Base-by-base conservation (phyloP, 2,329 filamentous ascomycete species). In the Plenodomus tracheiphilus region DNA sequence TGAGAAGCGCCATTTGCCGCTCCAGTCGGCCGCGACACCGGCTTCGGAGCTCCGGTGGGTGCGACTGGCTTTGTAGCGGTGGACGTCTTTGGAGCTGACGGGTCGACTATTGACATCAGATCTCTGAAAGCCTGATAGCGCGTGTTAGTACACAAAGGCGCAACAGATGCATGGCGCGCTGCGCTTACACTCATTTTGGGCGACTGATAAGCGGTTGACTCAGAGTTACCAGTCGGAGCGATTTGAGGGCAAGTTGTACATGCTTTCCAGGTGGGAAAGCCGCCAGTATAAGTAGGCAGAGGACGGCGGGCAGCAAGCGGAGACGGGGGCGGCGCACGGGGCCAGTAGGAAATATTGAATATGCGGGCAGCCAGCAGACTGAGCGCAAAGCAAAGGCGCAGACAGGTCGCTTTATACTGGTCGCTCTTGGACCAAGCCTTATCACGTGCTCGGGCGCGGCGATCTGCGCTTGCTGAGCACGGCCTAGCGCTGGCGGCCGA, bases 111-210 rank as follows among this genome's bases (percentile, higher is more conserved):
- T 17, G 68, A 70, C 50, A 74, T 69, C 46, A 74, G 61, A 46
- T 69, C 65, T 56, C 67, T 68, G 48, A 75, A 67, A 45, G 62
- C 58, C 62, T 65, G 11, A 39, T 38, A 20, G 22, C 15, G 44
- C 16, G 36, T n/a, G 38, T 65, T 25, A 64, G 56, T 43, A 53
- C 19, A 35, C 11, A 54, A 58, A 62, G 47, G 15, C 30, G 40
- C 40, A 21, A 52, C 52, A 38, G 37, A n/a, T n/a, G n/a, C n/a
- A n/a, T n/a, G 28, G 40, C 34, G 28, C 37, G 47, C 44, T 19
- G 46, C 37, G 66, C 71, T 69, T 57, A 74, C 71, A 55, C 65
- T 73, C 71, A 74, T 74, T 47, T 52, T 68, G 62, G 56, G 62
- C 56, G 51, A 53, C 51, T 60, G 51, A 58, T 56, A 61, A 61